Evolutionary conservation across 108 stramenopile genomes (phyloP).

Genomic region (Stephanodiscus triporus): DNA sequence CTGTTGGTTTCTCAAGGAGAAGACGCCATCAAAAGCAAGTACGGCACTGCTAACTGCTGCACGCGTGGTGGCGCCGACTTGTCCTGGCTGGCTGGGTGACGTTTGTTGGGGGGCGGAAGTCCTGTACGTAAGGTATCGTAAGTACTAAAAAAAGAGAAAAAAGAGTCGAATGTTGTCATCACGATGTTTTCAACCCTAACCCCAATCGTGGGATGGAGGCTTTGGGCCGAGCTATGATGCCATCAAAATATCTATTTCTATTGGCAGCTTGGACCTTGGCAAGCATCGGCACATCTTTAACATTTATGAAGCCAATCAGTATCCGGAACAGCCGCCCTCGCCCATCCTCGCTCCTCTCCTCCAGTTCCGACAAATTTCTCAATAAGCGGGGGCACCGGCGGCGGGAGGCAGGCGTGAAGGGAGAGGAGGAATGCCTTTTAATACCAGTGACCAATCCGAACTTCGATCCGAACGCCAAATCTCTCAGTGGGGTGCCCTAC

Average conservation of each 20-base stretch:
- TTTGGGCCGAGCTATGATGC: not conserved
- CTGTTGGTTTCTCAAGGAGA: no score
- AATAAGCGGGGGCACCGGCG: not conserved
- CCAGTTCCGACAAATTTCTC: not conserved
- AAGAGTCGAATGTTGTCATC: no score
- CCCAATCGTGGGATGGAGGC: no score
- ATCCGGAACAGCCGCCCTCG: not conserved
- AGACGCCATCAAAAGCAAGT: no score
- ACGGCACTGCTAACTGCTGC: no score
- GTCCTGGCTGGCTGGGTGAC: no score
- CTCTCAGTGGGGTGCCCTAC: conserved; percentile 39
- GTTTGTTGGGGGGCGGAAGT: no score
- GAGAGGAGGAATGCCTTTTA: conserved; percentile 12
- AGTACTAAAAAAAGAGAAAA: no score
- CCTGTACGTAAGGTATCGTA: no score
- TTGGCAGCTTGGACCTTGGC: not conserved
- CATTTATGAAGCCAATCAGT: not conserved
- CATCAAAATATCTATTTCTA: not conserved
- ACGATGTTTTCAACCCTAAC: no score
- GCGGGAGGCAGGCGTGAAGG: not conserved
- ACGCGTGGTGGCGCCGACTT: no score
- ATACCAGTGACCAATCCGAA: conserved; percentile 30
- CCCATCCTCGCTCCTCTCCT: not conserved
- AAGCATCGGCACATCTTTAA: not conserved
- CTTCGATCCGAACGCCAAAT: conserved; percentile 37